Conservation (phyloP, 2,329 filamentous ascomycete genomes). For the Boeremia lycopersici region DNA sequence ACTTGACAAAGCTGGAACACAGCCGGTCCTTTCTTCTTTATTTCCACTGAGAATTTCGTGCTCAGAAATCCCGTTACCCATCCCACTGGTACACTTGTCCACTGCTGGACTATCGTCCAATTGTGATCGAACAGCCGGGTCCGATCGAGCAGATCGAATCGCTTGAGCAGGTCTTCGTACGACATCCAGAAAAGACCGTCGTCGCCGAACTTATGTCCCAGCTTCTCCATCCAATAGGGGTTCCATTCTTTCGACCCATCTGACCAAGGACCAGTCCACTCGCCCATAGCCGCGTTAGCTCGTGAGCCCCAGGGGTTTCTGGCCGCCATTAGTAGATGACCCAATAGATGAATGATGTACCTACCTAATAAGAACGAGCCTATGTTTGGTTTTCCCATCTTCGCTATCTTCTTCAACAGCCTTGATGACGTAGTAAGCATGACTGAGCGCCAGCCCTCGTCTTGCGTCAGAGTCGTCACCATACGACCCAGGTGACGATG, state of each 20-base stretch:
- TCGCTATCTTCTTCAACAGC: constrained; percentile 60
- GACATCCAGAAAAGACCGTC: constrained; percentile 71
- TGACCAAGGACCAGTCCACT: constrained; percentile 81
- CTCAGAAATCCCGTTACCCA: constrained; percentile 66
- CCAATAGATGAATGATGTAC: constrained; percentile 3
- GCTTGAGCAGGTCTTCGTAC: constrained; percentile 62
- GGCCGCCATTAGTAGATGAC: neutral
- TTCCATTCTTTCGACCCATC: constrained; percentile 87
- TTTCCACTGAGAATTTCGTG: constrained; percentile 63
- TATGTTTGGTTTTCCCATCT: constrained; percentile 41
- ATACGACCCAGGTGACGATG: constrained; percentile 59
- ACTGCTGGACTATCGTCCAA: constrained; percentile 65
- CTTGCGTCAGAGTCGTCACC: constrained; percentile 65
- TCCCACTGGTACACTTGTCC: constrained; percentile 63
- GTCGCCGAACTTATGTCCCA: constrained; percentile 75
- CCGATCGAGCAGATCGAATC: constrained; percentile 64
- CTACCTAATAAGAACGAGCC: constrained; percentile 66
- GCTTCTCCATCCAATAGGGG: constrained; percentile 73
- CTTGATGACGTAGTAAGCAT: constrained; percentile 63
- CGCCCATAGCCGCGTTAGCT: constrained; percentile 46
- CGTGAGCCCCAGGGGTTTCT: constrained; percentile 82
- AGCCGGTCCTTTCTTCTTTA: constrained; percentile 58
- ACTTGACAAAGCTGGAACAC: constrained; percentile 65
- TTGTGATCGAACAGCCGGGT: constrained; percentile 64
- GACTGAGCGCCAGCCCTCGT: constrained; percentile 49